These are phyloP conservation scores for Solanum acaule DNA, from an alignment of 257 asterid genomes.

Conservation along the genomic window DNA sequence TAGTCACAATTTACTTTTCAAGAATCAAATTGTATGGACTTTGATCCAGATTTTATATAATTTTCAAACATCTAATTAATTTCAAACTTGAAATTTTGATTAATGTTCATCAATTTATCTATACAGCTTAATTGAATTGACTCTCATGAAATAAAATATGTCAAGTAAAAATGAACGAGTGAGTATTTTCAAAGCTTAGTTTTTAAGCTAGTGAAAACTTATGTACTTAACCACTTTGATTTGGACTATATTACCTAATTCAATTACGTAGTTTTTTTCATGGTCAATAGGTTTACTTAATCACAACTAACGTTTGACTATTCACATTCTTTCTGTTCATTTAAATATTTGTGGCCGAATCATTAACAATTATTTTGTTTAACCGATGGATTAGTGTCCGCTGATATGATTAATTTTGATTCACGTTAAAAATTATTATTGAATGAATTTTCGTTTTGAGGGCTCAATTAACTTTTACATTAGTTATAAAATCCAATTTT, in stretches of 20 bases:
- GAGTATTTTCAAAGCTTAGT: not conserved
- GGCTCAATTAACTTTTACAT: not conserved
- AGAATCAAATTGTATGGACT: too few species aligned
- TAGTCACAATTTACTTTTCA: too few species aligned
- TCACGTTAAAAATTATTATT: not conserved
- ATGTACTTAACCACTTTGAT: not conserved
- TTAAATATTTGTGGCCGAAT: not conserved
- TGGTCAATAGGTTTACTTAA: not conserved
- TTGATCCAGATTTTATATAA: too few species aligned
- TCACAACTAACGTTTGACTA: not conserved
- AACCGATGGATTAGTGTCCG: not conserved
- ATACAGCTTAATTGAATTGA: too few species aligned
- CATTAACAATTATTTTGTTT: too few species aligned
- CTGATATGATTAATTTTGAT: not conserved
- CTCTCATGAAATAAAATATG: too few species aligned
- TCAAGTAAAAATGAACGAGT: not conserved
- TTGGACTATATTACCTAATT: not conserved
- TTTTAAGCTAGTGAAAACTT: not conserved
- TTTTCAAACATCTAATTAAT: too few species aligned
- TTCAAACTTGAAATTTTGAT: too few species aligned
- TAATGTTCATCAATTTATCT: too few species aligned
- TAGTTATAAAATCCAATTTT: too few species aligned
- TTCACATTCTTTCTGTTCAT: not conserved
- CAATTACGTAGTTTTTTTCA: not conserved
- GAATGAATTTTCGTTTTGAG: not conserved